These are phyloP conservation scores for Adansonia rubrostipa DNA, from an alignment of 441 rosid species.

Conservation along the genomic window DNA sequence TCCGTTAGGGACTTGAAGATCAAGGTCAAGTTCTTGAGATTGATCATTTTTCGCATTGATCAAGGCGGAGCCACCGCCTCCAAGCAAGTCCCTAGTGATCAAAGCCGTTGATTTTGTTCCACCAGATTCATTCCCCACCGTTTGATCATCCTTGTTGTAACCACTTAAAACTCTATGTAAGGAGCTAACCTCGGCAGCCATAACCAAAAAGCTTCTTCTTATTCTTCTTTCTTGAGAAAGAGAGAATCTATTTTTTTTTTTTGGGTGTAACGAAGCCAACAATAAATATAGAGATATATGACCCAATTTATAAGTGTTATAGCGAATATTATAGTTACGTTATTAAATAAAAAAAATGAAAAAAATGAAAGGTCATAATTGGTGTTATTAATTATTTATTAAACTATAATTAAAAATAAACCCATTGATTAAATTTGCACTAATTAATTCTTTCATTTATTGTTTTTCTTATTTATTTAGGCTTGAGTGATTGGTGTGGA, in stretches of 20 bases:
- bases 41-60: constrained; percentile 27
- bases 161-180: constrained; percentile 47
- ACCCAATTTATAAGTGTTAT: constrained; percentile 10
- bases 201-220: constrained; percentile 24
- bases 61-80: constrained; percentile 36
- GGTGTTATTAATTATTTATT: neutral
- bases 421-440: neutral
- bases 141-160: constrained; percentile 45
- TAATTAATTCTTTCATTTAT: constrained; percentile 37
- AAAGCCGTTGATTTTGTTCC: constrained; percentile 43
- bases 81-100: constrained; percentile 74
- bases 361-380: constrained; percentile 18
- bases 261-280: neutral
- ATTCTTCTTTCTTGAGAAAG: constrained; percentile 11
- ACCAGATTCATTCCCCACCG: constrained; percentile 39
- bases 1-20: constrained; percentile 76
- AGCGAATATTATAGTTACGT: constrained; percentile 29
- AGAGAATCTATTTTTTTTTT: constrained; percentile 3
- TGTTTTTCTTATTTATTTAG: neutral
- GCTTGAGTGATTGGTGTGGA: neutral
- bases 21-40: constrained; percentile 79
- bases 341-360: constrained; percentile 9
- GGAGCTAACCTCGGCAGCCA: constrained; percentile 82
- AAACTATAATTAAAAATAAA: constrained; percentile 17
- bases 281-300: constrained; percentile 3